These are phyloP conservation scores for Danielozyma ontarioensis DNA, from an alignment of 805 yeast species.

Conservation along the genomic window DNA sequence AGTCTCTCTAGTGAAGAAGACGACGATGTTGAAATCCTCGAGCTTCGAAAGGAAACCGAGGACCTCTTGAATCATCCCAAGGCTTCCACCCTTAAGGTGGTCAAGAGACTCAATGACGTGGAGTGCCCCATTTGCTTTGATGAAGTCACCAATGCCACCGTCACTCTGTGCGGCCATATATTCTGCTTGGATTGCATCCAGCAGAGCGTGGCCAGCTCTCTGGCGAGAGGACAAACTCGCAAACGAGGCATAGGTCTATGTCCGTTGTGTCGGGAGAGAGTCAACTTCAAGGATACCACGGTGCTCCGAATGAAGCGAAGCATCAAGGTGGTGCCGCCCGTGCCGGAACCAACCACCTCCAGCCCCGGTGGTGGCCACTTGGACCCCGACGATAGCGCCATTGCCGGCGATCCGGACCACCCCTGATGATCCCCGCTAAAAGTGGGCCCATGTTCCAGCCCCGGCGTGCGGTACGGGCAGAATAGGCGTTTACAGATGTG, in stretches of 20 bases:
- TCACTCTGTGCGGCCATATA: conserved; percentile 40
- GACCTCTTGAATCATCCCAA: conserved; percentile 22
- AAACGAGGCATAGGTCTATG: conserved; percentile 38
- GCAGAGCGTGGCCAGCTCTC: conserved; percentile 33
- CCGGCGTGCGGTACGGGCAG: too few relatives aligned
- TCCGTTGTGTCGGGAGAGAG: conserved; percentile 38
- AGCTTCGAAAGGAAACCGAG: conserved; percentile 32
- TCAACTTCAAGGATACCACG: conserved; percentile 32
- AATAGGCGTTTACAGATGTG: too few relatives aligned
- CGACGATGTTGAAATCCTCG: conserved; percentile 33
- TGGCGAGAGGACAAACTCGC: conserved; percentile 38
- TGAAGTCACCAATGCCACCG: conserved; percentile 33
- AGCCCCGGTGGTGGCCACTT: not conserved
- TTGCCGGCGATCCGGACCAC: too few relatives aligned
- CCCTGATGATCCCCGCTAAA: too few relatives aligned
- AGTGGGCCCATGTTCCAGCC: too few relatives aligned
- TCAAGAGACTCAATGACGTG: conserved; percentile 29
- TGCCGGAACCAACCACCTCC: not conserved
- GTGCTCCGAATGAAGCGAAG: conserved; percentile 10
- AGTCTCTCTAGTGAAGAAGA: conserved; percentile 18
- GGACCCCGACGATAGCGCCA: not conserved
- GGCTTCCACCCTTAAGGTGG: conserved; percentile 14
- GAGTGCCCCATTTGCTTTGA: conserved; percentile 44
- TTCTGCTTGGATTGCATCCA: conserved; percentile 40
- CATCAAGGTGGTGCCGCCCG: not conserved